Evolutionary conservation across 106 monocot genomes (phyloP).

Genomic region (Acorus gramineus): DNA sequence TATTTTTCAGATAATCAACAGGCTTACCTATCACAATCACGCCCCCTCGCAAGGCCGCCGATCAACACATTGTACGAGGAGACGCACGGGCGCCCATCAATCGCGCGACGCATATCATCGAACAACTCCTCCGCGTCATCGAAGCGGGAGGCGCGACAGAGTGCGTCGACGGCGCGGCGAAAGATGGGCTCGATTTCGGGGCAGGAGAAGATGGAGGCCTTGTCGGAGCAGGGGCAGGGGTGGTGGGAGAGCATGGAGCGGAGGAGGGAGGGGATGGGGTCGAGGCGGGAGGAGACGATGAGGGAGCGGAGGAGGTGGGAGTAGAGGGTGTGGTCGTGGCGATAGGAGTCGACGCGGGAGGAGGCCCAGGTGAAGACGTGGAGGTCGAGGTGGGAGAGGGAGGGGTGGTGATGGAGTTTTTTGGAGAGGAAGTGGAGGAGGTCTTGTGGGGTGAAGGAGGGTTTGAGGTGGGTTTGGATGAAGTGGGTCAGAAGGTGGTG

Average conservation of each 20-base stretch:
- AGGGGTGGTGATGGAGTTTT: conserved; percentile 54
- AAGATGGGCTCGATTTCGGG: conserved; percentile 40
- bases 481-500: conserved; percentile 18
- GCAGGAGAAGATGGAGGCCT: conserved; percentile 53
- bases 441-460: conserved; percentile 17
- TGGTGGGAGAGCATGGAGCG: conserved; percentile 18
- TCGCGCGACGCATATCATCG: conserved; percentile 16
- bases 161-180: conserved; percentile 33
- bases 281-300: conserved; percentile 32
- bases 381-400: conserved; percentile 48
- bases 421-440: conserved; percentile 37
- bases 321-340: conserved; percentile 65
- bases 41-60: conserved; percentile 20
- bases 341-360: conserved; percentile 33
- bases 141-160: conserved; percentile 29
- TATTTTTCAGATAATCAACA: conserved; percentile 4
- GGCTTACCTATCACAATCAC: conserved; percentile 16
- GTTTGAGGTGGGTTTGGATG: conserved; percentile 17
- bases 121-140: conserved; percentile 31
- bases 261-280: conserved; percentile 34
- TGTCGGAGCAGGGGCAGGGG: conserved; percentile 51
- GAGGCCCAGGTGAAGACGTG: conserved; percentile 61
- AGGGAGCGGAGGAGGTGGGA: conserved; percentile 34
- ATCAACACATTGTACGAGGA: conserved; percentile 57
- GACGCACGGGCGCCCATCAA: conserved; percentile 31